Percentiles rank a stretch among this genome's conserved stretches.
Conservation (phyloP, 768 basidiomycete species). For the Ramaria rubella region DNA sequence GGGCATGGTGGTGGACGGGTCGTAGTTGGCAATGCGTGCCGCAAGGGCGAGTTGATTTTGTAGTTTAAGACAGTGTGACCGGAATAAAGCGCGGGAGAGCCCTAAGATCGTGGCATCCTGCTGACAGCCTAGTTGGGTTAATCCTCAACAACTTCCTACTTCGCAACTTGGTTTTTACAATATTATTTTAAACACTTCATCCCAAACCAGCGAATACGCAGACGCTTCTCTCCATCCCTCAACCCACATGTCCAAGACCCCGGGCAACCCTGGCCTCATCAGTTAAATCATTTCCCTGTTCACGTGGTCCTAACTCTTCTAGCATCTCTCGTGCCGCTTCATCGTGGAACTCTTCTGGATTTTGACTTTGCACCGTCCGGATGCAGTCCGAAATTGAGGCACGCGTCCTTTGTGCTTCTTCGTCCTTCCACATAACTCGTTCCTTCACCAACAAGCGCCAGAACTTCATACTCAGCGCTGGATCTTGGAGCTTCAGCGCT, state of each 20-base stretch:
- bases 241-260: not conserved
- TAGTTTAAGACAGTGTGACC: not conserved
- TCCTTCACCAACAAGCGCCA: conserved; percentile 45
- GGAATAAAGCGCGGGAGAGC: not conserved
- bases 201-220: not conserved
- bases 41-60: conserved; percentile 1
- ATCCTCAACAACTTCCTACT: not conserved
- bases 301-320: not conserved
- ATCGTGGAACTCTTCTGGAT: conserved; percentile 24
- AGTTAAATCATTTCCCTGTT: not conserved
- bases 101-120: conserved; percentile 1
- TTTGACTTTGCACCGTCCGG: conserved; percentile 23
- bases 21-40: not conserved
- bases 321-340: conserved; percentile 1
- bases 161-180: not conserved
- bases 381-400: conserved; percentile 33
- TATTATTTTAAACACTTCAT: not conserved
- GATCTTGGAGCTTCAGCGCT: conserved; percentile 43
- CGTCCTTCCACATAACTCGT: conserved; percentile 43
- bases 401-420: conserved; percentile 39
- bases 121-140: not conserved
- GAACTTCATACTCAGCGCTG: conserved; percentile 51
- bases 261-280: not conserved
- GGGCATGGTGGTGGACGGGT: conserved; percentile 43
- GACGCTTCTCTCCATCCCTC: not conserved